Evolutionary conservation across 306 rosid genomes (phyloP).

Genomic region (Vicia villosa): DNA sequence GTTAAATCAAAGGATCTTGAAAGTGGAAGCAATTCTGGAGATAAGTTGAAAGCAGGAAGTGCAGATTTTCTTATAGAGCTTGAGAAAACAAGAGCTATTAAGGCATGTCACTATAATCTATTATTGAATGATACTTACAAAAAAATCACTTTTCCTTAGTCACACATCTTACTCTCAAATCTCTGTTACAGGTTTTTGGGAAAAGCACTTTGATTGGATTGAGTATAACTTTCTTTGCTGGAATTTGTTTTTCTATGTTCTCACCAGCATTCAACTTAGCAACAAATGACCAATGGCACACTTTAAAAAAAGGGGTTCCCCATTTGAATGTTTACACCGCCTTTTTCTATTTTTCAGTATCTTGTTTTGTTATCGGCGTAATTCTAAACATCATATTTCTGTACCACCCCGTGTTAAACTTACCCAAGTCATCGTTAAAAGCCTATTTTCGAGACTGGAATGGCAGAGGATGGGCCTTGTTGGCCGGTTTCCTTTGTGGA

Average conservation of each 20-base stretch:
- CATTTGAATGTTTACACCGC: conserved; percentile 80
- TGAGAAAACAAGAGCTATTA: conserved; percentile 78
- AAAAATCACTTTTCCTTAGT: not conserved
- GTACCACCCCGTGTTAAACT: conserved; percentile 68
- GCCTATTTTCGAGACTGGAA: conserved; percentile 80
- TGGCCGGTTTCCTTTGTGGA: conserved; percentile 93
- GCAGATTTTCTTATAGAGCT: conserved; percentile 74
- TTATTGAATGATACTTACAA: not conserved
- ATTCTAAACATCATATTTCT: conserved; percentile 76
- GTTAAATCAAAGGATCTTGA: conserved; percentile 54
- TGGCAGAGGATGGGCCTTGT: conserved; percentile 89
- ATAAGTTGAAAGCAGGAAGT: conserved; percentile 58
- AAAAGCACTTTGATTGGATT: conserved; percentile 70
- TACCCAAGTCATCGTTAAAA: conserved; percentile 73
- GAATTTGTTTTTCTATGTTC: conserved; percentile 81
- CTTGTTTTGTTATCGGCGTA: conserved; percentile 69
- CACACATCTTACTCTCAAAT: not conserved
- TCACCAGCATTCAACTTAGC: conserved; percentile 95
- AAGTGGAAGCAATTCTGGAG: conserved; percentile 31
- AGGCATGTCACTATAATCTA: conserved; percentile 45
- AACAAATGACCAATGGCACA: conserved; percentile 92
- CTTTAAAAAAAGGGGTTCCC: conserved; percentile 70
- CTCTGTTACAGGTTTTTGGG: conserved; percentile 69
- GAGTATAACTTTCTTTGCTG: conserved; percentile 72
- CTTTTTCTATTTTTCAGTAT: conserved; percentile 82